Conservation (phyloP, 2,329 filamentous ascomycete species). For the Ophiostoma quercus region DNA sequence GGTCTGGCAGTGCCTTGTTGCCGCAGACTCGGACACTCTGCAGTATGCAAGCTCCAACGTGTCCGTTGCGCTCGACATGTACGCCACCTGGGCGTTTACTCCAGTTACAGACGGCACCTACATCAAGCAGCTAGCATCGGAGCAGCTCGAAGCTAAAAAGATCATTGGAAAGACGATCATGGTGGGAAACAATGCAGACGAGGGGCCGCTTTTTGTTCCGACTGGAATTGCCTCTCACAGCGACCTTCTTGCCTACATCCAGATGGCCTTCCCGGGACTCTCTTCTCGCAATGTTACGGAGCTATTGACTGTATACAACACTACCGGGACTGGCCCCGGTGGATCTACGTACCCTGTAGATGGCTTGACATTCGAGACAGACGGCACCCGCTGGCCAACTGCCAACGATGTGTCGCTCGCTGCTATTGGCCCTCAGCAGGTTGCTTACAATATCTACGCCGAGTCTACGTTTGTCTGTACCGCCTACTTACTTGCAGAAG, state of each 20-base stretch:
- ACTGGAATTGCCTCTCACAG: conserved; percentile 40
- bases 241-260: conserved; percentile 39
- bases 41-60: conserved; percentile 29
- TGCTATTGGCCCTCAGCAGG: conserved; percentile 46
- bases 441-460: conserved; percentile 46
- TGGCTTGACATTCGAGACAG: conserved; percentile 35
- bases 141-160: conserved; percentile 31
- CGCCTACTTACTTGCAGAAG: conserved; percentile 47
- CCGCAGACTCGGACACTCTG: conserved; percentile 32
- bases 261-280: conserved; percentile 39
- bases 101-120: conserved; percentile 36
- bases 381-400: conserved; percentile 31
- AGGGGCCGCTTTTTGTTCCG: conserved; percentile 43
- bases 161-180: conserved; percentile 33
- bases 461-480: conserved; percentile 51
- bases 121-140: conserved; percentile 32
- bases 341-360: conserved; percentile 19
- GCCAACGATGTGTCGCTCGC: conserved; percentile 31
- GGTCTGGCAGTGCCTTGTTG: conserved; percentile 29
- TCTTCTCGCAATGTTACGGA: conserved; percentile 35
- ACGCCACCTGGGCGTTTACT: conserved; percentile 33
- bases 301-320: conserved; percentile 24
- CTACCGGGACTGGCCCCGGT: conserved; percentile 24
- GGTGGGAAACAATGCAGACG: conserved; percentile 43
- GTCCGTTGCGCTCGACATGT: conserved; percentile 25